A percentile compares a stretch with the other conserved stretches of the same genome.
phyloP scores from a whole-genome alignment of 1,284 basidiomycete species.

The Microbotryomycetes sp. region DNA sequence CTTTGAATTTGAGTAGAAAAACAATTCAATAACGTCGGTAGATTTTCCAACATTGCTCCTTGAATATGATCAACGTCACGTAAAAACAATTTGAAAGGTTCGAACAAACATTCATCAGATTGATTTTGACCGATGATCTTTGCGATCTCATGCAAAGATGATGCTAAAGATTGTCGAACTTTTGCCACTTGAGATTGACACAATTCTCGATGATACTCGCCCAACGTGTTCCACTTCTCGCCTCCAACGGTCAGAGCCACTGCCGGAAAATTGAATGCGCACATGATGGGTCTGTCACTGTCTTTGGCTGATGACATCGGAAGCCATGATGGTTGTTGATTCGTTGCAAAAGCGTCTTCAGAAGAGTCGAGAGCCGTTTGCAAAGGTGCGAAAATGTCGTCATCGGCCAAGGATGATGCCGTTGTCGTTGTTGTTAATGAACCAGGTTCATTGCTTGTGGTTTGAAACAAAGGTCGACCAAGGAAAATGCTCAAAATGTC shows the following conservation, averaged over 20 bases:
- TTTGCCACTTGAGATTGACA: slow-evolving; percentile 45
- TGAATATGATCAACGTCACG: slow-evolving; percentile 61
- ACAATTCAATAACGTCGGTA: slow-evolving; percentile 37
- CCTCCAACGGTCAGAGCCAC: slow-evolving; percentile 77
- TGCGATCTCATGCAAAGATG: slow-evolving; percentile 83
- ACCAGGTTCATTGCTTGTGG: neutral
- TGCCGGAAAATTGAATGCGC: slow-evolving; percentile 88
- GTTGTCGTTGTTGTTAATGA: neutral
- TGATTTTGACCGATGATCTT: slow-evolving; percentile 70
- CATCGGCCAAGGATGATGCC: neutral
- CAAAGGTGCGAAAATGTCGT: slow-evolving; percentile 16
- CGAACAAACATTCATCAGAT: slow-evolving; percentile 63
- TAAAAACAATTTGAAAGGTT: slow-evolving; percentile 60
- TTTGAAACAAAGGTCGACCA: slow-evolving; percentile 39
- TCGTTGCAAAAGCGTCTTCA: neutral
- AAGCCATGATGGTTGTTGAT: neutral
- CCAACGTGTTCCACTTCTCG: slow-evolving; percentile 68
- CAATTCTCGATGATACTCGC: slow-evolving; percentile 61
- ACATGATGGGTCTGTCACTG: slow-evolving; percentile 22
- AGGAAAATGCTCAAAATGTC: slow-evolving; percentile 74
- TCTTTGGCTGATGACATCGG: slow-evolving; percentile 16
- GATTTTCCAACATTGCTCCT: slow-evolving; percentile 48
- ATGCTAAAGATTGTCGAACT: slow-evolving; percentile 70
- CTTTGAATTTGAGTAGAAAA: slow-evolving; percentile 47
- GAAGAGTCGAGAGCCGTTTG: slow-evolving; percentile 22